Evolutionary conservation across 257 asterid species (phyloP).

Genomic region (Mitragyna speciosa): DNA sequence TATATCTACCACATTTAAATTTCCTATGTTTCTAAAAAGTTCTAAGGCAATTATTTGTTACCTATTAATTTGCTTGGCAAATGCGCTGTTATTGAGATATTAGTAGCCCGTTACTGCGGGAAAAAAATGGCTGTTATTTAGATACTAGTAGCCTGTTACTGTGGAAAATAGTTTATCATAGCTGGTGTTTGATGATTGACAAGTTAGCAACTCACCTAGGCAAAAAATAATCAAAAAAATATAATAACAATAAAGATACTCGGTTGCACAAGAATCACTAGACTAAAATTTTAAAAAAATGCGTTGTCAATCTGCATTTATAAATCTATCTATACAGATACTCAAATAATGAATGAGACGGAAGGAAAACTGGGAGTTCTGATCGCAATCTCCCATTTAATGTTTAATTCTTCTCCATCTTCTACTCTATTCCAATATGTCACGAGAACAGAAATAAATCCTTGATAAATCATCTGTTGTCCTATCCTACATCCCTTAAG

Average conservation of each 20-base stretch:
- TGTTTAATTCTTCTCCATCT: not conserved
- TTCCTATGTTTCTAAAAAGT: too few relatives aligned
- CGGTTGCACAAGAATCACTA: not conserved
- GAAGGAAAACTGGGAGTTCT: not conserved
- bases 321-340: conserved; percentile 12
- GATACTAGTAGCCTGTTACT: too few relatives aligned
- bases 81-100: too few relatives aligned
- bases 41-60: too few relatives aligned
- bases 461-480: not conserved
- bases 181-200: not conserved
- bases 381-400: not conserved
- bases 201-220: too few relatives aligned
- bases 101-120: too few relatives aligned
- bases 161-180: not conserved
- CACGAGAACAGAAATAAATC: not conserved
- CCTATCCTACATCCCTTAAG: conserved; percentile 4
- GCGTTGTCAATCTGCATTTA: not conserved
- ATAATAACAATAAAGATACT: not conserved
- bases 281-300: too few relatives aligned
- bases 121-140: too few relatives aligned
- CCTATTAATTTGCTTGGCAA: too few relatives aligned
- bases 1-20: too few relatives aligned
- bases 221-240: not conserved
- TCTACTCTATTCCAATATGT: not conserved
- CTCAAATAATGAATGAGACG: conserved; percentile 1